phyloP scores from a whole-genome alignment of 306 rosid species.

The Argentina anserina region DNA sequence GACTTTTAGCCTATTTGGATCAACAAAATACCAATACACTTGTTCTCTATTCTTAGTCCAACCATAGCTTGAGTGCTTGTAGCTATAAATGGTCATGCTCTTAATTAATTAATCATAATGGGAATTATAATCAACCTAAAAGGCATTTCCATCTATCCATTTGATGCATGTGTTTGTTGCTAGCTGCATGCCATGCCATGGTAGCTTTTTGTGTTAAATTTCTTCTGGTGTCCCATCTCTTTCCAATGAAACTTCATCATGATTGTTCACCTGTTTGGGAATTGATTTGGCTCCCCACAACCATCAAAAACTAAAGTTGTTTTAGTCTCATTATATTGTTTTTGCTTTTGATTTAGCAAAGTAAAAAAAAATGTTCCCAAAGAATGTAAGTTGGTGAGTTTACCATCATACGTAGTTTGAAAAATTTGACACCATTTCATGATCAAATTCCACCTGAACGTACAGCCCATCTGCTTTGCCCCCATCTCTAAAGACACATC shows the following conservation, averaged over 20 bases:
- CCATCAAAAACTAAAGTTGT: slow-evolving; percentile 51
- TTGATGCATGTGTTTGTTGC: not conserved
- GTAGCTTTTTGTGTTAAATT: slow-evolving; percentile 21
- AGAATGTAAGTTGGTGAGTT: slow-evolving; percentile 83
- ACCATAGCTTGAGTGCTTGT: slow-evolving; percentile 8
- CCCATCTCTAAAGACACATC: slow-evolving; percentile 17
- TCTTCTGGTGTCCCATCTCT: slow-evolving; percentile 53
- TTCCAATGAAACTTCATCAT: slow-evolving; percentile 69
- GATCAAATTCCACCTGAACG: slow-evolving; percentile 37
- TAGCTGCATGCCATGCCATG: not conserved
- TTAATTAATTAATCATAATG: not conserved
- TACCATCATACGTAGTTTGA: slow-evolving; percentile 80
- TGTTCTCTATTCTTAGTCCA: not conserved
- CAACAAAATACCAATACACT: not conserved
- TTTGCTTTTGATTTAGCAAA: slow-evolving; percentile 68
- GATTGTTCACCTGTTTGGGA: slow-evolving; percentile 64
- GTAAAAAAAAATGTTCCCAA: slow-evolving; percentile 27
- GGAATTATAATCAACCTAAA: not conserved
- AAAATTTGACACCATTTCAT: slow-evolving; percentile 30
- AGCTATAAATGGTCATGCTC: not conserved
- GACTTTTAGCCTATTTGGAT: not conserved
- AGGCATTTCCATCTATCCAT: not conserved
- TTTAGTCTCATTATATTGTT: slow-evolving; percentile 60
- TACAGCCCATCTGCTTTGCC: slow-evolving; percentile 20
- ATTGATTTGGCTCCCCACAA: slow-evolving; percentile 79